Conservation (phyloP, 345 rosid genomes). For the Erucastrum elatum region DNA sequence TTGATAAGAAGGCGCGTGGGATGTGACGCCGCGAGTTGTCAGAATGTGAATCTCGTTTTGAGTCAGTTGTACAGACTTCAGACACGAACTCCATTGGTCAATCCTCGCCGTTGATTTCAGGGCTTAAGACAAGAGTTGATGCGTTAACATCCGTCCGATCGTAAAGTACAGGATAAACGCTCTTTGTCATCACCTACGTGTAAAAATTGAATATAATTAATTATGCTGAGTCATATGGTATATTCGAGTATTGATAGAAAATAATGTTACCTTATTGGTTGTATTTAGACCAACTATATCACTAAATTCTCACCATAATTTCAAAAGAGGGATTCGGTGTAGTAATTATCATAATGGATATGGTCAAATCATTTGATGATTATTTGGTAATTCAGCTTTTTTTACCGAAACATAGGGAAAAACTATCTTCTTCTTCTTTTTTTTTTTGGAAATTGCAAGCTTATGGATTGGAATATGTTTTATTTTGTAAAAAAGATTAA, state of each 20-base stretch:
- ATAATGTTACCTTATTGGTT: not conserved
- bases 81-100: constrained; percentile 20
- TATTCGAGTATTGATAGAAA: constrained; percentile 7
- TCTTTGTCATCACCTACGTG: too few species aligned
- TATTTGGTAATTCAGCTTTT: too few species aligned
- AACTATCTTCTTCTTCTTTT: too few species aligned
- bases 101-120: constrained; percentile 25
- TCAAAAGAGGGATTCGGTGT: too few species aligned
- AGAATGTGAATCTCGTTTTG: not conserved
- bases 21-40: constrained; percentile 15
- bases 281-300: not conserved
- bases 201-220: too few species aligned
- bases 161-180: not conserved
- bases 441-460: too few species aligned
- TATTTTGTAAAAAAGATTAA: too few species aligned
- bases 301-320: not conserved
- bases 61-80: not conserved
- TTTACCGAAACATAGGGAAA: too few species aligned
- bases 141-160: constrained; percentile 25
- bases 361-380: not conserved
- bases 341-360: too few species aligned
- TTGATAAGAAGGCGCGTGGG: constrained; percentile 10
- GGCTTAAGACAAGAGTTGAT: not conserved
- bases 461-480: too few species aligned
- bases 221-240: not conserved